Evolutionary conservation across 768 basidiomycete genomes (phyloP).

Genomic region (Xerocomellus chrysenteron): DNA sequence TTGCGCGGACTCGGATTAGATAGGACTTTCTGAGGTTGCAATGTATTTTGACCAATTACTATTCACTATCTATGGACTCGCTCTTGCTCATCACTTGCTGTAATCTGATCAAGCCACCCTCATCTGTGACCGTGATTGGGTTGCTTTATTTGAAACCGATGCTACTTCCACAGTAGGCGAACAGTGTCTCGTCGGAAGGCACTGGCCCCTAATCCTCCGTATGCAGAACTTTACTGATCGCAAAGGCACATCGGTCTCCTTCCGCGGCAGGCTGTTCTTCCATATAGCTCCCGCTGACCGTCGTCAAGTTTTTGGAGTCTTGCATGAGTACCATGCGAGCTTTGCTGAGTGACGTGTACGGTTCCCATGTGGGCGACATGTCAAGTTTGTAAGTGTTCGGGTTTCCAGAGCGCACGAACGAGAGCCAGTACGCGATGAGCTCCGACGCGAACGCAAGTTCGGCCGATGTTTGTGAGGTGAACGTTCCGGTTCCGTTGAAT

Average conservation of each 20-base stretch:
- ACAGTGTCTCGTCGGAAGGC: not conserved
- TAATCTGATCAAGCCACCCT: not conserved
- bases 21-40: not conserved
- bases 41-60: not conserved
- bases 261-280: slow-evolving; percentile 41
- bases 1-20: not conserved
- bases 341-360: slow-evolving; percentile 32
- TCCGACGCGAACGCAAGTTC: slow-evolving; percentile 56
- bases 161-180: not conserved
- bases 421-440: slow-evolving; percentile 65
- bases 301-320: slow-evolving; percentile 27
- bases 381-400: slow-evolving; percentile 56
- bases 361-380: slow-evolving; percentile 50
- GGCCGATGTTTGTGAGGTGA: slow-evolving; percentile 44
- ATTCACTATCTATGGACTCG: not conserved
- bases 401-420: slow-evolving; percentile 56
- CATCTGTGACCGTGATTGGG: not conserved
- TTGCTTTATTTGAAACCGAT: not conserved
- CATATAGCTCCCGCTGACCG: slow-evolving; percentile 40
- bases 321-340: slow-evolving; percentile 49
- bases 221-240: slow-evolving; percentile 31
- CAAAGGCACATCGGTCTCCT: slow-evolving; percentile 39
- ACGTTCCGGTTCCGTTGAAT: slow-evolving; percentile 52
- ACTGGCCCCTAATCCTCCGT: slow-evolving; percentile 35
- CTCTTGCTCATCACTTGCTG: not conserved